Percentiles rank a stretch among this genome's conserved stretches.
These are phyloP conservation scores for Darksidea phi DNA, from an alignment of 495 filamentous ascomycete genomes.

Conservation along the genomic window DNA sequence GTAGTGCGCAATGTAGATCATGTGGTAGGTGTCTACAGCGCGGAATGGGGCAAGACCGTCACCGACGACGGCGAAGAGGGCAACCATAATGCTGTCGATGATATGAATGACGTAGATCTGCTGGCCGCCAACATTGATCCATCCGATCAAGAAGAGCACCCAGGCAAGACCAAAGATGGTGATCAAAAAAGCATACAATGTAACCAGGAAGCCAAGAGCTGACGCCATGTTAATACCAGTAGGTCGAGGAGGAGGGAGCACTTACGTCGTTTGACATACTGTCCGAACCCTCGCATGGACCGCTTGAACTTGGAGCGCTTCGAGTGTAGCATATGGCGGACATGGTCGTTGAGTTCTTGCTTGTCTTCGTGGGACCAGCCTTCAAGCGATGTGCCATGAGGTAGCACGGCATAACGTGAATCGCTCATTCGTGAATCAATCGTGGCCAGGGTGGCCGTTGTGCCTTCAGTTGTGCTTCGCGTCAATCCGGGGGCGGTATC, in stretches of 20 bases:
- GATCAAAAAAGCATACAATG: conserved; percentile 75
- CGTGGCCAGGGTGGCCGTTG: conserved; percentile 40
- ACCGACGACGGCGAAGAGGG: conserved; percentile 73
- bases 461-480: conserved; percentile 25
- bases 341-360: conserved; percentile 72
- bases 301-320: conserved; percentile 72
- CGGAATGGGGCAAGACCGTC: conserved; percentile 76
- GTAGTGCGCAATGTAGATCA: conserved; percentile 67
- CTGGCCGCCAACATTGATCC: conserved; percentile 75
- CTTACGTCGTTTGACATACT: conserved; percentile 68
- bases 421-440: conserved; percentile 50
- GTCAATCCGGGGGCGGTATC: conserved; percentile 18
- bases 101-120: conserved; percentile 70
- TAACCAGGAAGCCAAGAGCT: conserved; percentile 72
- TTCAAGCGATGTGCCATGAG: conserved; percentile 62
- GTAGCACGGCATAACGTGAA: conserved; percentile 58
- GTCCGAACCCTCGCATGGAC: conserved; percentile 68
- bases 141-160: conserved; percentile 82
- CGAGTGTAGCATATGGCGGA: conserved; percentile 79
- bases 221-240: conserved; percentile 13
- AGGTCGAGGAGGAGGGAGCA: conserved; percentile 20
- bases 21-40: conserved; percentile 77
- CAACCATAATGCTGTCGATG: conserved; percentile 75
- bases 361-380: conserved; percentile 70
- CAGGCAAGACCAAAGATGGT: conserved; percentile 78